phyloP scores from a whole-genome alignment of 2,329 filamentous ascomycete species.

The Emergomyces orientalis region DNA sequence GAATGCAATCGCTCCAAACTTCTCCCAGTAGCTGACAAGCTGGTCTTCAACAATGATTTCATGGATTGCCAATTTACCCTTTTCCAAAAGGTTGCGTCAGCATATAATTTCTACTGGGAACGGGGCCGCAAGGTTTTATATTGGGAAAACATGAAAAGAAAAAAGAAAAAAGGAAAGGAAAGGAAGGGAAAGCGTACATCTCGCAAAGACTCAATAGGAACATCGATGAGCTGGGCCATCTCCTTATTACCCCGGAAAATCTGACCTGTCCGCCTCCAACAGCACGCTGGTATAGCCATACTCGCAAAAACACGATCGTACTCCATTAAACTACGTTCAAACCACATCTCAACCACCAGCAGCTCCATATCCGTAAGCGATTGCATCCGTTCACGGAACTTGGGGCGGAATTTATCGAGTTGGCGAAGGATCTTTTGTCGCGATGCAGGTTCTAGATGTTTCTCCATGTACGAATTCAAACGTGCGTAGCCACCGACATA shows the following conservation, averaged over 20 bases:
- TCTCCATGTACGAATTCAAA: constrained; percentile 83
- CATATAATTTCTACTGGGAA: constrained; percentile 2
- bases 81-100: constrained; percentile 4
- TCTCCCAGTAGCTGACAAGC: constrained; percentile 96
- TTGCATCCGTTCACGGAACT: constrained; percentile 92
- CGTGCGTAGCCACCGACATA: constrained; percentile 94
- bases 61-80: constrained; percentile 92
- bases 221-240: constrained; percentile 93
- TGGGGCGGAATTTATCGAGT: constrained; percentile 84
- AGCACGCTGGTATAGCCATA: constrained; percentile 97
- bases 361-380: constrained; percentile 87
- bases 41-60: constrained; percentile 94
- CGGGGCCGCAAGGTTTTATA: not conserved
- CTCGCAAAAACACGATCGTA: constrained; percentile 97
- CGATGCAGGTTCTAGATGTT: constrained; percentile 68
- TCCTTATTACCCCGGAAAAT: constrained; percentile 97
- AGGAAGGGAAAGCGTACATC: constrained; percentile 56
- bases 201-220: constrained; percentile 79
- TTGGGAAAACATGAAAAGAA: constrained; percentile 5
- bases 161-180: not conserved
- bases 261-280: constrained; percentile 92
- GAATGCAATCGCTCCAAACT: constrained; percentile 96
- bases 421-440: constrained; percentile 88
- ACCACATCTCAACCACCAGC: constrained; percentile 97
- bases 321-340: constrained; percentile 91